Conservation (phyloP, 352 stramenopile species). For the Proteromonas lacertae region DNA sequence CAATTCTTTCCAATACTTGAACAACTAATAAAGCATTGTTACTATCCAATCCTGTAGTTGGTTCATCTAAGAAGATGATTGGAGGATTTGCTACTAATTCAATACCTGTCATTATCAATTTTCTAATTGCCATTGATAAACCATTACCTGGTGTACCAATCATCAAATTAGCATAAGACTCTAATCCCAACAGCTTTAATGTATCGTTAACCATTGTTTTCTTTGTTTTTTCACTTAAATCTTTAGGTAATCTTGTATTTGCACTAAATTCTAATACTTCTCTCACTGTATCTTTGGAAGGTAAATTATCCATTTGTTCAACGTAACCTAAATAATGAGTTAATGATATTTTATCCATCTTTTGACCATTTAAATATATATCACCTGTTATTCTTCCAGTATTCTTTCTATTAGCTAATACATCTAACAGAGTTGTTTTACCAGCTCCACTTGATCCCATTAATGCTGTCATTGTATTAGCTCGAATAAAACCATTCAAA, state of each 20-base stretch:
- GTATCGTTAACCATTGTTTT: constrained; percentile 5
- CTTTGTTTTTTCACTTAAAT: constrained; percentile 1
- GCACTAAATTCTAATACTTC: constrained; percentile 58
- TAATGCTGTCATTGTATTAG: no score
- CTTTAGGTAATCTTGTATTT: constrained; percentile 22
- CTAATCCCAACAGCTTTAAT: constrained; percentile 13
- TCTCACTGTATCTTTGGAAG: constrained; percentile 29
- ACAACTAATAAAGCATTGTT: constrained; percentile 35
- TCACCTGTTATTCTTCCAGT: constrained; percentile 34
- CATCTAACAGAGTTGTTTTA: constrained; percentile 68
- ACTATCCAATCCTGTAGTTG: constrained; percentile 36
- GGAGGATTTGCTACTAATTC: constrained; percentile 57
- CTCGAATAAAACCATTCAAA: no score
- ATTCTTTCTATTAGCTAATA: constrained; percentile 55
- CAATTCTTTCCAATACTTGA: constrained; percentile 30
- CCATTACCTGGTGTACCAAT: constrained; percentile 22
- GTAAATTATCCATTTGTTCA: constrained; percentile 51
- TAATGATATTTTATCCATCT: constrained; percentile 32
- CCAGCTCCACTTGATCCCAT: constrained; percentile 13
- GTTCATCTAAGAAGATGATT: constrained; percentile 62
- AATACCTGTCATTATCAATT: constrained; percentile 51
- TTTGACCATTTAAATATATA: constrained; percentile 41
- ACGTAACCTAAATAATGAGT: constrained; percentile 45
- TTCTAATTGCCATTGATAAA: constrained; percentile 49
- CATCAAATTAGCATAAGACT: constrained; percentile 10